Evolutionary conservation across 805 yeast species (phyloP), one percentile per base, ranked within the genome.

Genomic region (Ogataea corticis): DNA sequence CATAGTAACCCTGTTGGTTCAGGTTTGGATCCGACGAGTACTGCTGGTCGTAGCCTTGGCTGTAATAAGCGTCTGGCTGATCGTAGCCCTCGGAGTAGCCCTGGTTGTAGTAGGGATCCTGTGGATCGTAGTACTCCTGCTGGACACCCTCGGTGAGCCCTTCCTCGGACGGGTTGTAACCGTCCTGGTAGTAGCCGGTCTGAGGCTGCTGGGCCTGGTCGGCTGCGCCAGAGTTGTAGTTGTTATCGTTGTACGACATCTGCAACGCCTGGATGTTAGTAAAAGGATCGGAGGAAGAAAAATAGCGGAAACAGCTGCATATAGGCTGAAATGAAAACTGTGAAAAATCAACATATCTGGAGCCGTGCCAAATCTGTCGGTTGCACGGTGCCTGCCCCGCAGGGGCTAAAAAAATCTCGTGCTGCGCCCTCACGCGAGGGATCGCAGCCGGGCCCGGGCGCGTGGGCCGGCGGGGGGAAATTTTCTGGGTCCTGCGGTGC

Each of bases 201-300:
- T 45, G 53, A 7, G 51, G 56, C 35, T 51, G 56, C 38, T 51
- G 48, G 32, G 54, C 58, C 38, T 52, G 68, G 50, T 69, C 69
- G 33, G 73, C 73, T 37, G 40, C 30, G 32, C 40, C 40, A 55
- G 73, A 75, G 59, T 72, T 70, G 44, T 53, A 50, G 43, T 46
- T 47, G 56, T 77, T 71, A 69, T 79, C 83, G 76, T 72, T 74
- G 68, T 79, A 78, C 68, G 84, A 79, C 84, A 79, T 79, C 79
- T 72, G 44, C 14, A 44, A 29, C 34, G 11, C 14, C 15, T 63
- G 17, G 37, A 27, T 32, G 40, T 37, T 28, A 37, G 40, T 37
- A 37, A 27, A 19, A 23, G 38, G 30, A 27, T 41, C 53, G 36
- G 36, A 12, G 30, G 17, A 41, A 38, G 10, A 30, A 15, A 32